Evolutionary conservation across 2,329 filamentous ascomycete species (phyloP), one percentile per base, ranked within the genome.

Genomic region (Blastomyces emzantsi): DNA sequence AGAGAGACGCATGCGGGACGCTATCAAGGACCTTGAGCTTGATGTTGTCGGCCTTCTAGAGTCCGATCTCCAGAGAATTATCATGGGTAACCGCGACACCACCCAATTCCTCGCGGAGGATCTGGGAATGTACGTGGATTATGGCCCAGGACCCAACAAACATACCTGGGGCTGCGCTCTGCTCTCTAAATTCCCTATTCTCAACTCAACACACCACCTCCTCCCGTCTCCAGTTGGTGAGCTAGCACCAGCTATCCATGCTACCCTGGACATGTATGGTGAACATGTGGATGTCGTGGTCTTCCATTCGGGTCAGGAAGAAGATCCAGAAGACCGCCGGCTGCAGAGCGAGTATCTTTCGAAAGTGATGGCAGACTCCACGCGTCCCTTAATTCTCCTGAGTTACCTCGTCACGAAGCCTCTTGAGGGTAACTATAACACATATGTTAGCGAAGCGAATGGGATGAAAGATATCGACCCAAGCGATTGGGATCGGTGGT

Each of bases 101-200:
- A 97, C 94, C 1, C 94, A 97, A 74, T 95, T 90, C 77, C 84
- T 99, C 9, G 92, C 94, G 25, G 93, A 97, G 74, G 92, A 99
- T 69, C 83, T 99, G 13, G 94, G 94, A 70, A 99, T 99, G 94
- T 99, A 97, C 73, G 92, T 95, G 60, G 94, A 99, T 79, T 97
- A 92, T 72, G 94, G 94, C 63, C 94, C 94, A 39, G 94, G 94
- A 1, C 94, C 94, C 7, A 96, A 99, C 83, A 99, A 97, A 79
- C 94, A 99, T 79, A 99, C 94, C 0, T 99, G 94, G 94, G 94
- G 94, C 61, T 86, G 88, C 11, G 94, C 92, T 28, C 82, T 99
- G 55, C 83, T 99, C 3, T 97, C 92, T 70, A 97, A 97, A 73
- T 99, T 97, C 80, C 94, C 94, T 3, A 99, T 99, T 71, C 77